Conservation (phyloP, 208 protist genomes). For the Trypanosoma brucei region DNA sequence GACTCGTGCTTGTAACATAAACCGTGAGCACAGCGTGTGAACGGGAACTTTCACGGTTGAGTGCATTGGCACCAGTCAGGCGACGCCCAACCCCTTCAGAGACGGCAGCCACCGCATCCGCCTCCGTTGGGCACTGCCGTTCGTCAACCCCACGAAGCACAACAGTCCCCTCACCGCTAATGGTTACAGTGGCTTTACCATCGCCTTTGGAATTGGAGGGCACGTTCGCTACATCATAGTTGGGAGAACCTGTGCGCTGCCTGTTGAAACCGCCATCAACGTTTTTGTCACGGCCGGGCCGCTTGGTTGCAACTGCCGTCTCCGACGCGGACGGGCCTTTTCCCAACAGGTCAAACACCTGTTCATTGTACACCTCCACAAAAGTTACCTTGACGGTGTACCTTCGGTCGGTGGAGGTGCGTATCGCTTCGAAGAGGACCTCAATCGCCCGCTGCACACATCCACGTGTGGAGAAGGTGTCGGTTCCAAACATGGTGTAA, state of each 20-base stretch:
- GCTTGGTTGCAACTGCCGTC: background rate
- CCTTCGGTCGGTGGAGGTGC: slow-evolving; percentile 25
- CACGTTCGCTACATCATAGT: background rate
- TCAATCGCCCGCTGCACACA: slow-evolving; percentile 62
- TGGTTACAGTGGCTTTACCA: slow-evolving; percentile 20
- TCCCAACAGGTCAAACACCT: slow-evolving; percentile 62
- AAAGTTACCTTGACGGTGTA: slow-evolving; percentile 58
- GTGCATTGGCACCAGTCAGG: slow-evolving; percentile 36
- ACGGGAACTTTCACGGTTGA: slow-evolving; percentile 34
- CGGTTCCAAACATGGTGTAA: slow-evolving; percentile 65
- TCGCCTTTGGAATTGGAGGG: background rate
- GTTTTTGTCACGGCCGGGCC: background rate
- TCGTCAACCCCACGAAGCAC: slow-evolving; percentile 32
- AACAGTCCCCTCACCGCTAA: slow-evolving; percentile 30
- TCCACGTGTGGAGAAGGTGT: slow-evolving; percentile 44
- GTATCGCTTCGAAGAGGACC: slow-evolving; percentile 55
- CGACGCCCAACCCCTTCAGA: slow-evolving; percentile 71
- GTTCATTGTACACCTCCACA: slow-evolving; percentile 73
- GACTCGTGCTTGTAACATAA: slow-evolving; percentile 56
- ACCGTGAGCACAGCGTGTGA: slow-evolving; percentile 89
- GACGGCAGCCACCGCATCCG: slow-evolving; percentile 74
- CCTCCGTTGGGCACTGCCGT: slow-evolving; percentile 45
- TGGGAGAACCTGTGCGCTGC: background rate
- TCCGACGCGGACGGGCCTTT: background rate
- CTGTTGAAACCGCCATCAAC: background rate